Evolutionary conservation across 2,329 filamentous ascomycete genomes (phyloP), one percentile per base, ranked within the genome.

Genomic region (Bipolaris victoriae): DNA sequence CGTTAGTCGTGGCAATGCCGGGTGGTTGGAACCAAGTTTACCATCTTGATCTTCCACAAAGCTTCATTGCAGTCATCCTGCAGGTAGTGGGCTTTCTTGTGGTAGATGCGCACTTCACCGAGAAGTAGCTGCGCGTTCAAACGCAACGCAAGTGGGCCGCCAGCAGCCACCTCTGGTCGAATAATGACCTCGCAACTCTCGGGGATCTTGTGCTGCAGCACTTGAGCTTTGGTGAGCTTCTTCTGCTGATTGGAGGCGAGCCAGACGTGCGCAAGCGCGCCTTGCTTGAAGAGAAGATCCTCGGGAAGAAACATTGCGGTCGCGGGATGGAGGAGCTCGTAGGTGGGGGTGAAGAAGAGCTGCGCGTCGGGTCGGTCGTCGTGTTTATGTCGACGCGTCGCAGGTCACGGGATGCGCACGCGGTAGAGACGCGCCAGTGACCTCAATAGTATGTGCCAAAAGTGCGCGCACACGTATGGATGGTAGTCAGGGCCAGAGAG

Each of bases 51-150:
- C 81, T 97, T 98, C 83, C 96, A 89, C 65, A 99, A 82, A 37
- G 94, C 94, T 79, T 99, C 95, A 71, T 96, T 97, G 80, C 95
- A 99, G 75, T 99, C 95, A 72, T 99, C 95, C 46, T 98, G 83
- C 49, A 99, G 82, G 78, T 99, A 99, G 70, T 93, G 90, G 72
- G 95, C 94, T 80, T 99, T 99, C 73, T 95, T 86, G 78, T 93
- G 96, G 79, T 99, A 99, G 73, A 99, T 99, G 74, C 94, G 88
- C 68, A 97, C 95, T 24, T 99, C 95, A 80, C 95, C 95, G 54
- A 99, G 85, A 72, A 99, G 82, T 56, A 99, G 84, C 80, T 99
- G 95, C 58, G 94, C 93, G 73, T 92, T 98, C 61, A 99, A 81
- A 67, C 95, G 92, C 71, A 99, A 80, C 29, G 95, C 95, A 86